Conservation (phyloP, 1,284 basidiomycete species). For the Xerocomus nothofagi region DNA sequence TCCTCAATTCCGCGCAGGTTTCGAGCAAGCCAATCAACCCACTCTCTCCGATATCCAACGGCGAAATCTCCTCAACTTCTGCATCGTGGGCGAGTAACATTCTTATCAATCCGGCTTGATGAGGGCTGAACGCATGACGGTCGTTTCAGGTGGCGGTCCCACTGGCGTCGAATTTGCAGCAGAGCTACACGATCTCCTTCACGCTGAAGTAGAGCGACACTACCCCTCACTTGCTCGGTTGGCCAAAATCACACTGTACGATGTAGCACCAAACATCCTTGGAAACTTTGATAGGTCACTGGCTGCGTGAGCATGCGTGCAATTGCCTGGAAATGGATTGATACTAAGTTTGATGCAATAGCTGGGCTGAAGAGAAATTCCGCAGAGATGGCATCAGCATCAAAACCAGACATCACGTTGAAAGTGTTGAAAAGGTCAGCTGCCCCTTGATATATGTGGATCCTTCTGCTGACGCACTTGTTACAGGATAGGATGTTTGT, state of each 20-base stretch:
- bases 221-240: slow-evolving; percentile 65
- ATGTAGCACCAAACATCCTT: slow-evolving; percentile 80
- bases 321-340: slow-evolving; percentile 4
- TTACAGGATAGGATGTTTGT: slow-evolving; percentile 57
- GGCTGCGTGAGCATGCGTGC: slow-evolving; percentile 49
- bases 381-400: slow-evolving; percentile 77
- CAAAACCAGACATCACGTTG: slow-evolving; percentile 76
- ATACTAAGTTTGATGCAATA: slow-evolving; percentile 29
- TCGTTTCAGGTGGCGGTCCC: slow-evolving; percentile 59
- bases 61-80: slow-evolving; percentile 71
- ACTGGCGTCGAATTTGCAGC: slow-evolving; percentile 86
- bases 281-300: slow-evolving; percentile 75
- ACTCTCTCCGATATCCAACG: slow-evolving; percentile 64
- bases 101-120: neutral
- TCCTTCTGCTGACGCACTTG: slow-evolving; percentile 17
- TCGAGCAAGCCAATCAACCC: slow-evolving; percentile 80
- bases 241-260: slow-evolving; percentile 75
- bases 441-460: slow-evolving; percentile 8
- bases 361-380: slow-evolving; percentile 74
- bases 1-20: slow-evolving; percentile 42
- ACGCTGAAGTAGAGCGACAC: slow-evolving; percentile 68
- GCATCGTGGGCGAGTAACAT: slow-evolving; percentile 65
- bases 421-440: slow-evolving; percentile 66
- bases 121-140: slow-evolving; percentile 2
- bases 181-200: slow-evolving; percentile 83